Conservation (phyloP, 306 rosid genomes). For the Cyclanthera cordifolia region DNA sequence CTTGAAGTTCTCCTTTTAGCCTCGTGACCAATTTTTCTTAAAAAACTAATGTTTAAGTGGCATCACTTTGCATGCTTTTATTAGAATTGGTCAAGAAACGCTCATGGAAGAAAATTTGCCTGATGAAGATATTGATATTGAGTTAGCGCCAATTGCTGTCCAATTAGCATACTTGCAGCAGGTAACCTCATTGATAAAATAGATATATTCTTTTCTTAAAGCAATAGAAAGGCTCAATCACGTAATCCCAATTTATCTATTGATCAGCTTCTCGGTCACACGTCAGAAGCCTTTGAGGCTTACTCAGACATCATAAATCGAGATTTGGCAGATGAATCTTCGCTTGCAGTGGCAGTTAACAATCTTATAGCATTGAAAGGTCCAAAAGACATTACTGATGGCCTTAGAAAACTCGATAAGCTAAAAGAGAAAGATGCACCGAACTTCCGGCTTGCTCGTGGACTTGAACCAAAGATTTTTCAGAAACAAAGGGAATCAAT, state of each 20-base stretch:
- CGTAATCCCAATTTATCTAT: conserved; percentile 26
- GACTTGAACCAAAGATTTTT: conserved; percentile 67
- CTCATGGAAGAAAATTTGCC: conserved; percentile 48
- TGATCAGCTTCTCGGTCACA: conserved; percentile 66
- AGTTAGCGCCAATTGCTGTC: conserved; percentile 84
- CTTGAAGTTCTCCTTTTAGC: background rate
- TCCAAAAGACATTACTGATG: conserved; percentile 85
- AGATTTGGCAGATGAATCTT: conserved; percentile 73
- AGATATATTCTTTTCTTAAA: conserved; percentile 6
- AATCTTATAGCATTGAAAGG: conserved; percentile 69
- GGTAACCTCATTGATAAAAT: conserved; percentile 29
- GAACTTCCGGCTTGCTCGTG: conserved; percentile 53
- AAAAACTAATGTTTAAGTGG: background rate
- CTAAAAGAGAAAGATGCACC: conserved; percentile 71
- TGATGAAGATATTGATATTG: conserved; percentile 77
- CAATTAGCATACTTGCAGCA: conserved; percentile 91
- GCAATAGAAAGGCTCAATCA: conserved; percentile 5
- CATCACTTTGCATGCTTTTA: conserved; percentile 17
- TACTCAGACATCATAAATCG: conserved; percentile 52
- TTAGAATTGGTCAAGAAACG: conserved; percentile 81
- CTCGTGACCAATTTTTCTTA: background rate
- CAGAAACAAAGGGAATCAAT: conserved; percentile 61
- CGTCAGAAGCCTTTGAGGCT: conserved; percentile 61
- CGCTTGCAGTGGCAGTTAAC: conserved; percentile 86
- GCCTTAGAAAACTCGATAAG: conserved; percentile 81